Percentiles rank a stretch among this genome's conserved stretches.
phyloP scores from a whole-genome alignment of 306 rosid species.

The Sophora flavescens region DNA sequence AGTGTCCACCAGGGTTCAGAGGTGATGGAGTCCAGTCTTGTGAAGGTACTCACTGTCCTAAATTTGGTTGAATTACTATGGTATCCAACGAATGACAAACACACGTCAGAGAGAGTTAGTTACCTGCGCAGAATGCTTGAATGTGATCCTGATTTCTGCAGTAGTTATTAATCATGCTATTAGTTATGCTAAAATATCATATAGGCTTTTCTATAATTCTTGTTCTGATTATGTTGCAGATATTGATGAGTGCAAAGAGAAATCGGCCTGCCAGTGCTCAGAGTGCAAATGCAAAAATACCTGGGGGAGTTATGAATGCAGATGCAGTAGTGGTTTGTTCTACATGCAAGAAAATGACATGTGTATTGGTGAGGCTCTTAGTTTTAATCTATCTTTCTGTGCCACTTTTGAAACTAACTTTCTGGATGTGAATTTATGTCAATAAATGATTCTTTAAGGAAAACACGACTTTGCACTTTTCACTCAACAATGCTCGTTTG shows the following conservation, averaged over 20 bases:
- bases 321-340: constrained; percentile 69
- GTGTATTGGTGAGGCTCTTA: constrained; percentile 69
- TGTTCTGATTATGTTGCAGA: constrained; percentile 59
- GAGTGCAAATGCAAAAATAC: constrained; percentile 86
- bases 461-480: not conserved
- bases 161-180: constrained; percentile 1
- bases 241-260: constrained; percentile 88
- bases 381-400: constrained; percentile 26
- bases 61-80: constrained; percentile 1
- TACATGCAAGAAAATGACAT: constrained; percentile 79
- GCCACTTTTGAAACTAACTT: constrained; percentile 13
- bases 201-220: constrained; percentile 19
- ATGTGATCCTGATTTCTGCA: not conserved
- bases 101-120: constrained; percentile 1
- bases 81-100: not conserved
- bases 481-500: not conserved
- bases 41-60: constrained; percentile 66
- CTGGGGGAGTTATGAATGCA: constrained; percentile 94
- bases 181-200: constrained; percentile 7
- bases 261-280: constrained; percentile 78
- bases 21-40: constrained; percentile 84
- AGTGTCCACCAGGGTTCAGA: constrained; percentile 87
- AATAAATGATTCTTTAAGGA: not conserved
- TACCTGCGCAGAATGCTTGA: not conserved
- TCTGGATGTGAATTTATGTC: not conserved